phyloP scores from a whole-genome alignment of 2,329 filamentous ascomycete species.

The Trichocomaceae sp. region DNA sequence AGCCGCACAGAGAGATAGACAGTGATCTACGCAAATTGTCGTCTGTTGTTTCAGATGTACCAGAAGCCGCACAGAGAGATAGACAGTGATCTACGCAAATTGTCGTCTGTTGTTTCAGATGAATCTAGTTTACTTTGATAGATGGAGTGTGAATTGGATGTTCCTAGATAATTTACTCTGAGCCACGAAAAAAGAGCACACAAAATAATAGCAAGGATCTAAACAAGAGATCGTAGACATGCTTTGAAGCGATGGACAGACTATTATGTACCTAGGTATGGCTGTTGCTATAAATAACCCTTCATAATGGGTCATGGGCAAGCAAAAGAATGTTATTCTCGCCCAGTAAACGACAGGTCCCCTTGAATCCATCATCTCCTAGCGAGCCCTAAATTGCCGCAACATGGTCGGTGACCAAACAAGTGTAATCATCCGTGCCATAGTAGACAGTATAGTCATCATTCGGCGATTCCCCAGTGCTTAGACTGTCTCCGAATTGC shows the following conservation, averaged over 20 bases:
- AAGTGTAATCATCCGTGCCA: slow-evolving; percentile 25
- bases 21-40: slow-evolving; percentile 17
- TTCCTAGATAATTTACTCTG: background rate
- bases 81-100: slow-evolving; percentile 15
- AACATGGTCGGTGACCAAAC: slow-evolving; percentile 28
- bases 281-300: no score
- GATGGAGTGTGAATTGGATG: background rate
- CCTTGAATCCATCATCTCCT: no score
- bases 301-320: no score
- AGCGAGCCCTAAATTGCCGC: background rate
- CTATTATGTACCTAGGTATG: no score
- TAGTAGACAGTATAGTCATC: slow-evolving; percentile 30
- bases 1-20: slow-evolving; percentile 27
- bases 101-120: slow-evolving; percentile 16
- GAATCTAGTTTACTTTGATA: background rate
- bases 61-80: slow-evolving; percentile 28
- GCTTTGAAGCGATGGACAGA: no score
- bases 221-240: no score
- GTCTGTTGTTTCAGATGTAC: slow-evolving; percentile 11
- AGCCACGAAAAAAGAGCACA: no score
- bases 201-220: no score
- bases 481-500: slow-evolving; percentile 31
- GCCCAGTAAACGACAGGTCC: no score
- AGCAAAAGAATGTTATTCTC: no score
- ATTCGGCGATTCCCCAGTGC: slow-evolving; percentile 22